These are phyloP conservation scores for Fusarium albosuccineum DNA, from an alignment of 2,329 filamentous ascomycete genomes.

Conservation along the genomic window DNA sequence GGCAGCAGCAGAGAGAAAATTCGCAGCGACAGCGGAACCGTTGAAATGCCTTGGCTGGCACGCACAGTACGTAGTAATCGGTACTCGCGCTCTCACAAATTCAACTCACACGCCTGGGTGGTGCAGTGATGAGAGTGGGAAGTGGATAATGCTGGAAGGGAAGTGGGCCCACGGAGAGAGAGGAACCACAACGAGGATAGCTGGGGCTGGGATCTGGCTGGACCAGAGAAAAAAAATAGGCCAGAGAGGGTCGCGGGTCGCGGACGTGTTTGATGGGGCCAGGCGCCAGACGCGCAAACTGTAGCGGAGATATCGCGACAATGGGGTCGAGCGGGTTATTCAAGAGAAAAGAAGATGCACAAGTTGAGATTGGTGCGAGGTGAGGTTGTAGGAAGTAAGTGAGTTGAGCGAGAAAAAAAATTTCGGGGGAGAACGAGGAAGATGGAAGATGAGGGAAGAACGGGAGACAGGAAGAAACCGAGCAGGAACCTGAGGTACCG, in stretches of 20 bases:
- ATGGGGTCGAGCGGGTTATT: slow-evolving; percentile 19
- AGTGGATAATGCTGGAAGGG: slow-evolving; percentile 44
- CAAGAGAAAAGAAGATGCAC: slow-evolving; percentile 16
- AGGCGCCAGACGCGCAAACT: slow-evolving; percentile 48
- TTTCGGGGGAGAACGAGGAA: slow-evolving; percentile 38
- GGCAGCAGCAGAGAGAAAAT: slow-evolving; percentile 16
- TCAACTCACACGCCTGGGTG: slow-evolving; percentile 32
- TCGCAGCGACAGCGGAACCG: slow-evolving; percentile 39
- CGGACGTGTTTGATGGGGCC: slow-evolving; percentile 46
- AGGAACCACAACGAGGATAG: slow-evolving; percentile 47
- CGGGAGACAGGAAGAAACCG: slow-evolving; percentile 33
- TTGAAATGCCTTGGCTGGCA: slow-evolving; percentile 41
- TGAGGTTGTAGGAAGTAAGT: slow-evolving; percentile 37
- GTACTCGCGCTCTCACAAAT: slow-evolving; percentile 34
- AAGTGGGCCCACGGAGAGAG: slow-evolving; percentile 46
- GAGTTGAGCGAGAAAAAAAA: slow-evolving; percentile 43
- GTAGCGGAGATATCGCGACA: slow-evolving; percentile 34
- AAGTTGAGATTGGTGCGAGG: slow-evolving; percentile 22
- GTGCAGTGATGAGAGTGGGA: slow-evolving; percentile 37
- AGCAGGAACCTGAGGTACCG: slow-evolving; percentile 30
- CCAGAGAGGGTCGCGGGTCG: slow-evolving; percentile 44
- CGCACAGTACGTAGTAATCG: slow-evolving; percentile 34
- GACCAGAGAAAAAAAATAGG: slow-evolving; percentile 43
- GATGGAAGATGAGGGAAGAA: slow-evolving; percentile 43
- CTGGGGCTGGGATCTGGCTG: slow-evolving; percentile 48